These are phyloP conservation scores for Thalassiosira sp. DNA, from an alignment of 352 stramenopile species.

Conservation along the genomic window DNA sequence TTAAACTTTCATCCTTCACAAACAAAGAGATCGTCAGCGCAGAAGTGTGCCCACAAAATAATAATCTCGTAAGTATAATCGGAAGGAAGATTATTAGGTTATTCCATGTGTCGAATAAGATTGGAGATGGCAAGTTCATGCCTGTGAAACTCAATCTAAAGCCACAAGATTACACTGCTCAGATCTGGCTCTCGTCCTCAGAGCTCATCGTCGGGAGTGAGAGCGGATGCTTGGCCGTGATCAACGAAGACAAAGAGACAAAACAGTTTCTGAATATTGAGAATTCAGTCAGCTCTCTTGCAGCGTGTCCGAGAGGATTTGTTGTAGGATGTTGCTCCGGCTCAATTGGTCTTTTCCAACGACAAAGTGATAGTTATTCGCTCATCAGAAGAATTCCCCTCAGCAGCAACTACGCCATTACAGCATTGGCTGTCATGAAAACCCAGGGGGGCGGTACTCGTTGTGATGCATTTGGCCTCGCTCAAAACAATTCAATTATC, in stretches of 20 bases:
- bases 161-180: conserved; percentile 3
- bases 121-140: conserved; percentile 1
- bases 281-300: background rate
- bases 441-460: no score
- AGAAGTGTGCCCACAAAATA: conserved; percentile 11
- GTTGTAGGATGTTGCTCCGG: background rate
- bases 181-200: conserved; percentile 3
- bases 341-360: background rate
- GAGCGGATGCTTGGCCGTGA: background rate
- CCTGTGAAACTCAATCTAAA: background rate
- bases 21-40: conserved; percentile 2
- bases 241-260: conserved; percentile 3
- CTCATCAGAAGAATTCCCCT: background rate
- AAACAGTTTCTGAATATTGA: background rate
- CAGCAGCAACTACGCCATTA: background rate
- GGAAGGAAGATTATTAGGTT: background rate
- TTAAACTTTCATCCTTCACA: background rate
- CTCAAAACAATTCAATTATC: background rate
- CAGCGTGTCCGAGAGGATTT: conserved; percentile 9
- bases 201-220: conserved; percentile 9
- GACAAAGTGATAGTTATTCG: background rate
- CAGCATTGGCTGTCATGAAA: background rate
- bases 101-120: conserved; percentile 2
- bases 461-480: background rate
- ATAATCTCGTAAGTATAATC: background rate